phyloP scores from a whole-genome alignment of 805 yeast species.

The Candida adriatica region DNA sequence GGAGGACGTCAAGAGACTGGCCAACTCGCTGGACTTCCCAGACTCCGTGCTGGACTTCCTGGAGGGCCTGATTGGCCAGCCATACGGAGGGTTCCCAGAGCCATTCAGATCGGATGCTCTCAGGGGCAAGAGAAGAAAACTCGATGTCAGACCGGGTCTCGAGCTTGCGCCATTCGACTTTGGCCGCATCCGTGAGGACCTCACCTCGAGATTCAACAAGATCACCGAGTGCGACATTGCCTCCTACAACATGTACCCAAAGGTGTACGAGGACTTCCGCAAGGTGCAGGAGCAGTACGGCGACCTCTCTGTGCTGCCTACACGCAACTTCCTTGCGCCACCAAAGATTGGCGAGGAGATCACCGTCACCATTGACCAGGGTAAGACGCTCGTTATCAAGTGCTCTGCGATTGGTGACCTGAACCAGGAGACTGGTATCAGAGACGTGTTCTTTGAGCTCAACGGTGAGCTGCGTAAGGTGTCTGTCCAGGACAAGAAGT shows the following conservation, averaged over 20 bases:
- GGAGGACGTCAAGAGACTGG: slow-evolving; percentile 83
- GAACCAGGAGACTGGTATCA: slow-evolving; percentile 74
- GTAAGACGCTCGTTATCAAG: slow-evolving; percentile 88
- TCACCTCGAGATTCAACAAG: slow-evolving; percentile 69
- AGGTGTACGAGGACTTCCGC: slow-evolving; percentile 86
- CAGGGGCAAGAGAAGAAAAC: slow-evolving; percentile 86
- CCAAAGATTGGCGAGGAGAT: slow-evolving; percentile 86
- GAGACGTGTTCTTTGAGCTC: slow-evolving; percentile 96
- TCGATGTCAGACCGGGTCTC: slow-evolving; percentile 88
- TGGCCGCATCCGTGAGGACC: slow-evolving; percentile 61
- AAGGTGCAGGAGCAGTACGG: slow-evolving; percentile 73
- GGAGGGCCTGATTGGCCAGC: slow-evolving; percentile 99
- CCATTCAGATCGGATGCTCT: slow-evolving; percentile 90
- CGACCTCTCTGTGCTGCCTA: slow-evolving; percentile 91
- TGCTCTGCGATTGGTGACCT: slow-evolving; percentile 90
- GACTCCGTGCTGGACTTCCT: slow-evolving; percentile 96
- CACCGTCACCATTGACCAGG: slow-evolving; percentile 84
- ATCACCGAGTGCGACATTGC: slow-evolving; percentile 88
- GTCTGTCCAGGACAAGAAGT: slow-evolving; percentile 79
- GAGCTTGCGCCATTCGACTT: slow-evolving; percentile 81
- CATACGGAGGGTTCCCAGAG: slow-evolving; percentile 99
- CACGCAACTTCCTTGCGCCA: slow-evolving; percentile 82
- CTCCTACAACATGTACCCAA: slow-evolving; percentile 95
- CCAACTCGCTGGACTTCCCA: slow-evolving; percentile 93
- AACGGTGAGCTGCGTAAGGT: slow-evolving; percentile 98